Conservation (phyloP, 2,329 filamentous ascomycete species). For the Penicillium sp. region DNA sequence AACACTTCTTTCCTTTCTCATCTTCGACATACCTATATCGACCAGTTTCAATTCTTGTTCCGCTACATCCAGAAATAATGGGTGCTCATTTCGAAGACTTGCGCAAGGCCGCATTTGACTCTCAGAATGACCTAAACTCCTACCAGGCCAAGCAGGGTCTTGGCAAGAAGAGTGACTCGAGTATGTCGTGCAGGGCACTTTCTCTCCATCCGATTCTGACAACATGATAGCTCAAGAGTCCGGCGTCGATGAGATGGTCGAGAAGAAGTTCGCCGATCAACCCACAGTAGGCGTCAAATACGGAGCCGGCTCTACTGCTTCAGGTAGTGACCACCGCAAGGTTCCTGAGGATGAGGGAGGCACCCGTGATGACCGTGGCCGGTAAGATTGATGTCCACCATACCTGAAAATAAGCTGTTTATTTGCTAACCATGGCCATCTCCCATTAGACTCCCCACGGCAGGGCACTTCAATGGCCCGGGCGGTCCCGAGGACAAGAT, state of each 20-base stretch:
- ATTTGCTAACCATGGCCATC: background rate
- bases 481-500: constrained; percentile 37
- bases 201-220: constrained; percentile 1
- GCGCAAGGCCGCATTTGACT: constrained; percentile 27
- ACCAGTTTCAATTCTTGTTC: background rate
- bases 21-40: too few relatives aligned
- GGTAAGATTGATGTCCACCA: constrained; percentile 23
- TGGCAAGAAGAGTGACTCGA: constrained; percentile 38
- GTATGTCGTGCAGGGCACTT: constrained; percentile 24
- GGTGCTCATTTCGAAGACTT: constrained; percentile 22
- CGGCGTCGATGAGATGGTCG: constrained; percentile 39
- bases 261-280: constrained; percentile 35
- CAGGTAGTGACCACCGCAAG: constrained; percentile 37
- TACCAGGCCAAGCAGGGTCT: constrained; percentile 39
- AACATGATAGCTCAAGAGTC: constrained; percentile 35
- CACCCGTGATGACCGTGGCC: constrained; percentile 34
- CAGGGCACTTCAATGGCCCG: constrained; percentile 33
- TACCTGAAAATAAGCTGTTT: background rate
- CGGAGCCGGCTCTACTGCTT: constrained; percentile 31
- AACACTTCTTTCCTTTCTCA: background rate
- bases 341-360: constrained; percentile 44
- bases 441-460: constrained; percentile 30
- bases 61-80: constrained; percentile 1
- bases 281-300: constrained; percentile 32
- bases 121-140: constrained; percentile 41